Evolutionary conservation across 1,284 basidiomycete genomes (phyloP).

Genomic region (Boletus calvinii): DNA sequence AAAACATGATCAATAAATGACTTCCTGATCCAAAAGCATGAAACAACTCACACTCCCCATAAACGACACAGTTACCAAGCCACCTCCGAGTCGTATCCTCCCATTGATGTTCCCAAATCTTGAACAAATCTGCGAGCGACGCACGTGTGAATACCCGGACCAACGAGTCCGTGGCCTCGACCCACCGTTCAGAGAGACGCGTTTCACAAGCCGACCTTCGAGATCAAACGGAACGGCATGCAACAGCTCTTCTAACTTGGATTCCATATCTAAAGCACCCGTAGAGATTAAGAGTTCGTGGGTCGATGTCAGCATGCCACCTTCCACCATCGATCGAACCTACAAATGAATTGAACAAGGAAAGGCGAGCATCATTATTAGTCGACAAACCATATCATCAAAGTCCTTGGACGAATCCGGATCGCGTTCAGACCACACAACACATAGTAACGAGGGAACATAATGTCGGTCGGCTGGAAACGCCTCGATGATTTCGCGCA

Average conservation of each 20-base stretch:
- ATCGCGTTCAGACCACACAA: slow-evolving; percentile 55
- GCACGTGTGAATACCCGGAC: slow-evolving; percentile 2
- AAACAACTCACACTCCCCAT: slow-evolving; percentile 50
- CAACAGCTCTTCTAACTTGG: slow-evolving; percentile 47
- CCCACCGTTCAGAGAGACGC: slow-evolving; percentile 48
- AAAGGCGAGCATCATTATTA: neutral
- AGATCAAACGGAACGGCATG: slow-evolving; percentile 48
- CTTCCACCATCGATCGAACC: slow-evolving; percentile 47
- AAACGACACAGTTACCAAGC: slow-evolving; percentile 51
- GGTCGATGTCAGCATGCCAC: slow-evolving; percentile 43
- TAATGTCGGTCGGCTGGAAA: slow-evolving; percentile 56
- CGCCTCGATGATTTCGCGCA: slow-evolving; percentile 58
- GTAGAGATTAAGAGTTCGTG: slow-evolving; percentile 50
- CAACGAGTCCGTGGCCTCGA: neutral
- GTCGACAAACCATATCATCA: slow-evolving; percentile 46
- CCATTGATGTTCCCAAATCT: slow-evolving; percentile 47
- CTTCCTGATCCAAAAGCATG: neutral
- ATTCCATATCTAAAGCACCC: slow-evolving; percentile 53
- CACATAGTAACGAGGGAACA: slow-evolving; percentile 54
- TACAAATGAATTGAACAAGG: slow-evolving; percentile 25
- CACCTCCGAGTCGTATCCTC: slow-evolving; percentile 52
- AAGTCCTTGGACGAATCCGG: slow-evolving; percentile 44
- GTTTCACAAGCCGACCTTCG: slow-evolving; percentile 53
- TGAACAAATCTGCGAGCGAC: slow-evolving; percentile 43
- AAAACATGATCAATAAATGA: slow-evolving; percentile 5